Evolutionary conservation across 1,284 basidiomycete genomes (phyloP), one percentile per base, ranked within the genome.

Genomic region (Ganoderma boninense): DNA sequence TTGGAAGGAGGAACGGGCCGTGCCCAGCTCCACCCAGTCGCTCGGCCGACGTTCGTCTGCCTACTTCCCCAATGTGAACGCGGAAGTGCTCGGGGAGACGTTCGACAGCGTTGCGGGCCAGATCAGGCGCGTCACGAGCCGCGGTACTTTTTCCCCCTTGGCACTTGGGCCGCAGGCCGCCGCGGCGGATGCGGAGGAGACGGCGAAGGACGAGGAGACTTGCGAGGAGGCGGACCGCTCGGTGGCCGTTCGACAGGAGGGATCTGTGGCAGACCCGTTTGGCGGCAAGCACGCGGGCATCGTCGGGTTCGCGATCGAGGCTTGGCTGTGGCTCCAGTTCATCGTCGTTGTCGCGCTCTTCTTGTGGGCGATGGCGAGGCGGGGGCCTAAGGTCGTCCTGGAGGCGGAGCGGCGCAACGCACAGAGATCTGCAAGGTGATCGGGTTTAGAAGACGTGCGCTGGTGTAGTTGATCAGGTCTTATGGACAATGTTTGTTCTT

Each of bases 241-340:
- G 42, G 57, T 71, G 57, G 61, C 69, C 16, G 57, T 64, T 29
- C 67, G 62, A 32, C 62, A 60, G 35, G 69, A 67, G 4, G 65
- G 66, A 23, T 70, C 70, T 23, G 54, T 72, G 23, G 57, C 69
- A 64, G 67, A 72, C 66, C 75, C 78, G 63, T 20, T 62, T 11
- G 73, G 75, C 26, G 74, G 73, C 63, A 79, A 75, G 74, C 74
- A 80, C 65, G 79, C 79, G 42, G 84, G 85, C 26, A 76, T 88
- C 57, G 84, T 84, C 16, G 83, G 82, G 38, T 80, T 91, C 65
- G 79, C 94, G 70, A 75, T 95, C 57, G 90, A 93, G 80, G 77
- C 92, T 29, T 95, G 93, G 93, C 79, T 95, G 69, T 93, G 93
- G 92, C 78, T 94, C 65, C 93, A 95, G 79, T 94, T 95, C 77